Evolutionary conservation across 2,329 filamentous ascomycete genomes (phyloP), one percentile per base, ranked within the genome.

Genomic region (Truncatella angustata): DNA sequence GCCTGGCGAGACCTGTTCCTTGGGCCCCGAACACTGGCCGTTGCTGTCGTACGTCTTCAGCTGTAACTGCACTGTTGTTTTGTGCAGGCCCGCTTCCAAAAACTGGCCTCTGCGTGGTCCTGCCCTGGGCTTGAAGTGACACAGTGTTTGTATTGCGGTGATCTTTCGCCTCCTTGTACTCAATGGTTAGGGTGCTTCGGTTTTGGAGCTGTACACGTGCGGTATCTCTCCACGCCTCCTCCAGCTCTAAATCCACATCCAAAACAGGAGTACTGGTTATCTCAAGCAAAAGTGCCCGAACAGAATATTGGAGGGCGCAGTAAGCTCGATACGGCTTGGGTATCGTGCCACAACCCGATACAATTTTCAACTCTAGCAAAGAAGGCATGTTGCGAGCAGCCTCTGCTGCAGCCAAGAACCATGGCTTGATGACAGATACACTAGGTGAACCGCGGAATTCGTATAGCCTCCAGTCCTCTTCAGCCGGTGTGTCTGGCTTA

Each of bases 391-490:
- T 12, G 4, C 40, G 12, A 14, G 40, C 40, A 43, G 40, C 23
- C 21, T 43, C 26, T 4, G 40, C 40, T 14, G 21, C 40, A 43
- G 40, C 40, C 11, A 43, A 14, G 26, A 43, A 28, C 40, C 40
- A 23, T 43, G 40, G 40, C 40, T 43, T 43, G 4, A 43, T 28
- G 21, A 14, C 26, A 14, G 40, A 9, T 7, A 43, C 5, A 43
- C 26, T 43, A 1, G 40, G 40, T 12, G 40, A 18, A 12, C 40
- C 40, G 18, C 40, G 23, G 14, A 43, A 43, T 28, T 43, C 40
- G 16, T 43, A 43, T 9, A 43, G 40, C 40, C 40, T 43, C 40
- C 40, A 43, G 40, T 43, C 40, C 21, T 43, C 40, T 23, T 43
- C 40, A 12, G 40, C 40, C 21, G 40, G 40, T 43, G 40, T 23